These are phyloP conservation scores for Orbilia brochopaga DNA, from an alignment of 2,329 filamentous ascomycete species.

Conservation along the genomic window DNA sequence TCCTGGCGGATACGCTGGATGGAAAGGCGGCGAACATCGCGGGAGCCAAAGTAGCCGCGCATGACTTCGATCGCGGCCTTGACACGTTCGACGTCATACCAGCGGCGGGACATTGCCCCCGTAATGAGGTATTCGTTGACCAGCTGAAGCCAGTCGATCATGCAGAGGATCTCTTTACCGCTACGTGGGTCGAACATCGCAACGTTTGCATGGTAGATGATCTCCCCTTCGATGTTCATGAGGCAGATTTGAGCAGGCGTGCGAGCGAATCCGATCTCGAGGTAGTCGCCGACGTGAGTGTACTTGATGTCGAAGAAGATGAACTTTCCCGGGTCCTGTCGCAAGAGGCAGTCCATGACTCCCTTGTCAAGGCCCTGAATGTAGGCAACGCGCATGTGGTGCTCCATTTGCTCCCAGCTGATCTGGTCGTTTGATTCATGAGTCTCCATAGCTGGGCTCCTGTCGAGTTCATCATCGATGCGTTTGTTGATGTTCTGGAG, in stretches of 20 bases:
- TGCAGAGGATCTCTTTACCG: slow-evolving; percentile 23
- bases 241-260: slow-evolving; percentile 29
- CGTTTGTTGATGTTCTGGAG: background rate
- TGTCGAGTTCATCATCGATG: background rate
- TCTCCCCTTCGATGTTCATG: slow-evolving; percentile 18
- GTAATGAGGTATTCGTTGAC: slow-evolving; percentile 18
- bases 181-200: slow-evolving; percentile 43
- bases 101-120: slow-evolving; percentile 38
- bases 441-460: background rate
- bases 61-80: slow-evolving; percentile 24
- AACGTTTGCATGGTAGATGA: slow-evolving; percentile 42
- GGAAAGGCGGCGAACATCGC: slow-evolving; percentile 9
- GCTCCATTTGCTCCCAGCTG: slow-evolving; percentile 18
- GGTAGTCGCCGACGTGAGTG: slow-evolving; percentile 40
- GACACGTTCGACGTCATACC: slow-evolving; percentile 21
- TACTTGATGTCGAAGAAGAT: slow-evolving; percentile 45
- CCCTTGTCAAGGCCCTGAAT: slow-evolving; percentile 26
- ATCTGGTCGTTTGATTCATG: slow-evolving; percentile 4
- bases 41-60: slow-evolving; percentile 37
- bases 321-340: slow-evolving; percentile 17
- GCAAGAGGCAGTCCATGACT: slow-evolving; percentile 17
- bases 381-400: slow-evolving; percentile 28
- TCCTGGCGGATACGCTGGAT: slow-evolving; percentile 31
- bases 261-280: slow-evolving; percentile 29
- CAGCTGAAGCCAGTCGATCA: slow-evolving; percentile 33